Base-by-base conservation (phyloP, 371 early-diverging fungal species). In the Homolaphlyctis polyrhiza region DNA sequence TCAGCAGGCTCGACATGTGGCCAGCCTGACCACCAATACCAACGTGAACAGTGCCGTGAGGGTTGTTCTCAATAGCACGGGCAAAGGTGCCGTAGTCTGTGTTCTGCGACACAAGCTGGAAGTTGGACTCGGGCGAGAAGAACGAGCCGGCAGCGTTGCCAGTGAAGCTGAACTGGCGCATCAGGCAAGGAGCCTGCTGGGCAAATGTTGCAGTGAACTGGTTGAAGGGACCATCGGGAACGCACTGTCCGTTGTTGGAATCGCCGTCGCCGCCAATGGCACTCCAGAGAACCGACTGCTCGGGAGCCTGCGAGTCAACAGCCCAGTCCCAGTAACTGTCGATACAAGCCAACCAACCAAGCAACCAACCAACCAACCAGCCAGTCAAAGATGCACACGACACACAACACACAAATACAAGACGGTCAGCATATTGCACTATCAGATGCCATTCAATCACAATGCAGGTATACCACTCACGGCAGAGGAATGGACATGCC, bases 261-360 rank as follows among this genome's bases (percentile, higher is more conserved):
- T n/a, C n/a, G 23, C 52, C 52, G 54, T 61, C 62, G 23, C 63
- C 62, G 29, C 71, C 71, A 54, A 68, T 62, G 25, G 61, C 47
- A 11, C 21, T 25, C 32, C 62, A 66, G 60, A 71, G 49, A 6
- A 43, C 52, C 14, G 66, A 61, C 28, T 16, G 29, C 18, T 65
- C 60, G 18, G 69, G 68, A 13, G 61, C 47, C 23, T 55, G 57
- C 5, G 68, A 51, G 58, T 71, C 71, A 35, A 51, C 36, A 18
- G 60, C 55, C 71, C 71, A 71, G 54, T 71, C 71, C 68, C 69
- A 71, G 61, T 69, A 72, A 50, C 64, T 63, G 27, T 45, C 18
- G n/a, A 45, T 45, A 23, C 23, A 45, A n/a, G n/a, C n/a, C n/a
- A n/a, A n/a, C n/a, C n/a, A n/a, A n/a, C n/a, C n/a, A n/a, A n/a